Conservation (phyloP, 139 green algal species). For the Closterium sp. region DNA sequence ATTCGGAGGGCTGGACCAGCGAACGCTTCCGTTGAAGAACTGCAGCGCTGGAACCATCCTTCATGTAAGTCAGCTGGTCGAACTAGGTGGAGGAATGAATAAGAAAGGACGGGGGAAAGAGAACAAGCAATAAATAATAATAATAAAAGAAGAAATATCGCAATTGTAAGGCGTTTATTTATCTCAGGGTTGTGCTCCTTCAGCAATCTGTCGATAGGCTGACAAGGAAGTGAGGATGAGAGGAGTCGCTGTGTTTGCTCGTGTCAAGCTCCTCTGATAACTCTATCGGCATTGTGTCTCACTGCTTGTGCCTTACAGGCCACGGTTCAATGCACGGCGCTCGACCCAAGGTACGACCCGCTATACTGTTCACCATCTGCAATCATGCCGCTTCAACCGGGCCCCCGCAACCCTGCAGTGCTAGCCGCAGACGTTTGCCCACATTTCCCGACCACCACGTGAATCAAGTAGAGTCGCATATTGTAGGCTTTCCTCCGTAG, state of each 20-base stretch:
- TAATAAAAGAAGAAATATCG: too few species aligned
- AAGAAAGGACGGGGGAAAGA: too few species aligned
- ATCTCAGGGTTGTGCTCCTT: not conserved
- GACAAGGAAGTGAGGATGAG: not conserved
- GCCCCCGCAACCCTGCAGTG: too few species aligned
- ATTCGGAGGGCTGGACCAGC: slow-evolving; percentile 20
- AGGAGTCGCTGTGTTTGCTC: not conserved
- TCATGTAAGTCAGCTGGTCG: slow-evolving; percentile 12
- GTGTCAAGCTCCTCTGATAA: not conserved
- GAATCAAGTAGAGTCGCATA: too few species aligned
- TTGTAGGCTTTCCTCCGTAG: too few species aligned
- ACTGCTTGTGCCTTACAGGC: not conserved
- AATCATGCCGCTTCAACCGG: not conserved
- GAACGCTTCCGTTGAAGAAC: slow-evolving; percentile 14
- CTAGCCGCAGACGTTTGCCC: too few species aligned
- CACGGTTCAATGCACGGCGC: not conserved
- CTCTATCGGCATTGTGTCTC: not conserved
- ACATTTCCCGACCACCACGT: too few species aligned
- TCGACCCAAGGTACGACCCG: not conserved
- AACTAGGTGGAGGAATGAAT: too few species aligned
- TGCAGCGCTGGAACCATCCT: slow-evolving; percentile 41
- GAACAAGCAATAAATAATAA: too few species aligned
- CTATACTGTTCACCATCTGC: not conserved
- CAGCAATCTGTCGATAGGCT: not conserved
- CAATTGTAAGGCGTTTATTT: too few species aligned